These are phyloP conservation scores for Takashimella koratensis DNA, from an alignment of 1,284 basidiomycete species.

Conservation along the genomic window DNA sequence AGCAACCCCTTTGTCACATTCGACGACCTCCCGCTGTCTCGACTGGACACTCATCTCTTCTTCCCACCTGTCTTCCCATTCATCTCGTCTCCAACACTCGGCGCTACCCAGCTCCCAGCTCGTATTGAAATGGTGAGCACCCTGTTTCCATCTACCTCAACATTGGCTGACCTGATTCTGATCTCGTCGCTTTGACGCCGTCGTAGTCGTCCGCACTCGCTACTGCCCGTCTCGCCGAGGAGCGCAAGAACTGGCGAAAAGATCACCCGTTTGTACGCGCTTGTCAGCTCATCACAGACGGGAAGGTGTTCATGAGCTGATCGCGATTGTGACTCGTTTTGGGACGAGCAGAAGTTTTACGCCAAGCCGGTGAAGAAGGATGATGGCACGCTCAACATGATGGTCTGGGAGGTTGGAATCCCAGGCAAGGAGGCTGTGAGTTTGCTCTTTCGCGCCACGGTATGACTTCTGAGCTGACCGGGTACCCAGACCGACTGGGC, in stretches of 20 bases:
- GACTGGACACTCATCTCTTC: too few relatives aligned
- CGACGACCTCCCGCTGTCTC: too few relatives aligned
- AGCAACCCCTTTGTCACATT: too few relatives aligned
- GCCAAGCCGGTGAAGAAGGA: conserved; percentile 83
- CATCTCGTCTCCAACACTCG: too few relatives aligned
- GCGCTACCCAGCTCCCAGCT: too few relatives aligned
- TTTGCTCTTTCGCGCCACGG: conserved; percentile 20
- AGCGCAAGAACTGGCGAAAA: conserved; percentile 98
- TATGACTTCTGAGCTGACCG: conserved; percentile 20
- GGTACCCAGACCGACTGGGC: conserved; percentile 88
- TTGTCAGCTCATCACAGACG: too few relatives aligned
- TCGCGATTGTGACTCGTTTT: conserved; percentile 1
- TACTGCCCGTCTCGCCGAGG: conserved; percentile 61
- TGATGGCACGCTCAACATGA: conserved; percentile 92
- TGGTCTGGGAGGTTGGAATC: conserved; percentile 98
- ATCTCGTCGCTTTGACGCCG: not conserved
- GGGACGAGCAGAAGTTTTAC: conserved; percentile 78
- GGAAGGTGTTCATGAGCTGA: too few relatives aligned
- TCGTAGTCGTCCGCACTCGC: conserved; percentile 33
- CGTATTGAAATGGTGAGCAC: too few relatives aligned
- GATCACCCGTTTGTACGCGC: conserved; percentile 98
- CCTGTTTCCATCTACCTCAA: too few relatives aligned
- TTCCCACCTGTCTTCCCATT: too few relatives aligned
- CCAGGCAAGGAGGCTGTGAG: conserved; percentile 78
- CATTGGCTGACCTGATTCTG: not conserved